These are phyloP conservation scores for Sclerotinia borealis DNA, from an alignment of 2,329 filamentous ascomycete species.

Conservation along the genomic window DNA sequence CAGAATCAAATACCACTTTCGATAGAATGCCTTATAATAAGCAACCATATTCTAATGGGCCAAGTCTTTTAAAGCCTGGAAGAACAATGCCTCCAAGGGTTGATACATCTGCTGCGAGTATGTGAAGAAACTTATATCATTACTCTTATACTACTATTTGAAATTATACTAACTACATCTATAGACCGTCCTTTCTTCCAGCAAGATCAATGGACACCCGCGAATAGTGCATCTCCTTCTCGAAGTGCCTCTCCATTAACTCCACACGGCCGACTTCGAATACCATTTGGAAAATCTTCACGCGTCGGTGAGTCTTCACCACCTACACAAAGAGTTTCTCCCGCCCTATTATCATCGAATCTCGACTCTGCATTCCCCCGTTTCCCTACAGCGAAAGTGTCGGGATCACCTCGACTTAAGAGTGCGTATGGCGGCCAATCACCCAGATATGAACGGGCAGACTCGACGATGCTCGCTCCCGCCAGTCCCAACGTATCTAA, in stretches of 20 bases:
- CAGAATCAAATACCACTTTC: constrained; percentile 24
- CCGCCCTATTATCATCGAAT: constrained; percentile 38
- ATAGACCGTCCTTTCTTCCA: constrained; percentile 50
- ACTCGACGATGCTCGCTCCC: constrained; percentile 37
- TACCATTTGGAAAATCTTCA: constrained; percentile 33
- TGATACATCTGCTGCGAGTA: constrained; percentile 50
- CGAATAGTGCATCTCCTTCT: constrained; percentile 51
- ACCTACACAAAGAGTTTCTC: constrained; percentile 37
- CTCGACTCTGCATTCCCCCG: constrained; percentile 49
- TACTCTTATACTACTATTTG: neutral
- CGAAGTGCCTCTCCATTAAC: constrained; percentile 59
- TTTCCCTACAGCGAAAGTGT: constrained; percentile 41
- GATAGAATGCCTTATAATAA: constrained; percentile 22
- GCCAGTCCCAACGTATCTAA: constrained; percentile 26
- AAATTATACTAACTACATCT: constrained; percentile 9
- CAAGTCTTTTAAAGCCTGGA: constrained; percentile 34
- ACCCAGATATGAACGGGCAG: constrained; percentile 29
- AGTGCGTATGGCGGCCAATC: constrained; percentile 17
- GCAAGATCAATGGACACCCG: constrained; percentile 55
- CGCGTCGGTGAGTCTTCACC: constrained; percentile 36
- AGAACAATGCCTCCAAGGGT: constrained; percentile 41
- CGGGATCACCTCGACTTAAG: constrained; percentile 9
- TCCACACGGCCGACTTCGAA: constrained; percentile 41
- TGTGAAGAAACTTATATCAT: constrained; percentile 26
- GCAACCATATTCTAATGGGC: constrained; percentile 21